phyloP scores from a whole-genome alignment of 2,329 filamentous ascomycete genomes.

The Scleromitrula shiraiana region DNA sequence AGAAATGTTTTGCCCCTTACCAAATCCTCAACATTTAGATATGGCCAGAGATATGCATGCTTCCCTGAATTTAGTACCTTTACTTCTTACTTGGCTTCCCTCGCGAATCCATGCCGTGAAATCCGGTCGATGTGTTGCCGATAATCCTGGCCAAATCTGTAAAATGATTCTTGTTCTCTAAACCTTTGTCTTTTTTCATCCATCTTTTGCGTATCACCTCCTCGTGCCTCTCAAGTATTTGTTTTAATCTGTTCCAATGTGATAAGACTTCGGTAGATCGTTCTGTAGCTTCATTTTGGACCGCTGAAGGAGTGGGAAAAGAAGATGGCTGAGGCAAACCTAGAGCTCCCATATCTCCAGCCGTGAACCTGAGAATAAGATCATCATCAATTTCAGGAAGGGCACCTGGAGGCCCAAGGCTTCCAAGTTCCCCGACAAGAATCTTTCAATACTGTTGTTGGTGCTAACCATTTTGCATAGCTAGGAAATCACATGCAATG shows the following conservation, averaged over 20 bases:
- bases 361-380: too few species aligned
- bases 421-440: too few species aligned
- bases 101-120: conserved; percentile 30
- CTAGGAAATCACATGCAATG: too few species aligned
- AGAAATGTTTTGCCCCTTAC: conserved; percentile 35
- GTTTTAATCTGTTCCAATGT: conserved; percentile 11
- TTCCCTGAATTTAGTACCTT: conserved; percentile 25
- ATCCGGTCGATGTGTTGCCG: conserved; percentile 43
- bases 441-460: too few species aligned
- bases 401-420: too few species aligned
- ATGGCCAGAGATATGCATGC: conserved; percentile 42
- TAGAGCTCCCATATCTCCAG: too few species aligned
- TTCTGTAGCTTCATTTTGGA: conserved; percentile 10
- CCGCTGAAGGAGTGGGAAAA: conserved; percentile 4
- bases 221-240: conserved; percentile 43
- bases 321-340: too few species aligned
- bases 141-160: conserved; percentile 43
- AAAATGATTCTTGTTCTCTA: conserved; percentile 41
- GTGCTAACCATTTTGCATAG: too few species aligned
- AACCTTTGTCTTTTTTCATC: conserved; percentile 41
- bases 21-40: conserved; percentile 52
- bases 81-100: conserved; percentile 9
- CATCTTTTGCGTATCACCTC: conserved; percentile 44
- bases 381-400: too few species aligned
- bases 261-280: conserved; percentile 9